Evolutionary conservation across 306 rosid species (phyloP).

Genomic region (Prunus padus): DNA sequence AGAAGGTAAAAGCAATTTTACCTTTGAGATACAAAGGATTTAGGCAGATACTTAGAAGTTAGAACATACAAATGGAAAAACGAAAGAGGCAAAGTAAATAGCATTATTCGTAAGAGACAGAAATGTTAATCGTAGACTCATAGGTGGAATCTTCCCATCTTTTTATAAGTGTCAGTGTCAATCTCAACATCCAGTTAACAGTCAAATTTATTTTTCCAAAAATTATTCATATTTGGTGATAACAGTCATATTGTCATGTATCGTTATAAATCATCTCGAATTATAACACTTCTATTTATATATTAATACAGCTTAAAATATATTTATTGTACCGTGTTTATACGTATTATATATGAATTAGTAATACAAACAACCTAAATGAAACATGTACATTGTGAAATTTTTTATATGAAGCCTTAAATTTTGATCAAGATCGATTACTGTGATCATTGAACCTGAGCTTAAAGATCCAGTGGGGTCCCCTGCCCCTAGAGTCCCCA

Average conservation of each 20-base stretch:
- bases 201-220: neutral
- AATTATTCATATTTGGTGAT: too few species aligned
- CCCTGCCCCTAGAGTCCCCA: neutral
- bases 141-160: neutral
- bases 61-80: neutral
- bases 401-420: neutral
- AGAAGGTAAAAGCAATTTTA: too few species aligned
- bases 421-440: neutral
- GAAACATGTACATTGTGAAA: too few species aligned
- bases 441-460: neutral
- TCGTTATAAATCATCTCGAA: too few species aligned
- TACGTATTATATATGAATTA: too few species aligned
- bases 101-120: neutral
- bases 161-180: neutral
- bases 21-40: too few species aligned
- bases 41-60: too few species aligned
- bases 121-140: neutral
- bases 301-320: too few species aligned
- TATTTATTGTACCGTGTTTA: too few species aligned
- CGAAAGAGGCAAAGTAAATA: neutral
- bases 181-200: constrained; percentile 7
- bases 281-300: too few species aligned
- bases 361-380: too few species aligned
- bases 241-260: too few species aligned
- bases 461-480: neutral